Conservation (phyloP, 2,329 filamentous ascomycete genomes). For the Xylariaceae sp. region DNA sequence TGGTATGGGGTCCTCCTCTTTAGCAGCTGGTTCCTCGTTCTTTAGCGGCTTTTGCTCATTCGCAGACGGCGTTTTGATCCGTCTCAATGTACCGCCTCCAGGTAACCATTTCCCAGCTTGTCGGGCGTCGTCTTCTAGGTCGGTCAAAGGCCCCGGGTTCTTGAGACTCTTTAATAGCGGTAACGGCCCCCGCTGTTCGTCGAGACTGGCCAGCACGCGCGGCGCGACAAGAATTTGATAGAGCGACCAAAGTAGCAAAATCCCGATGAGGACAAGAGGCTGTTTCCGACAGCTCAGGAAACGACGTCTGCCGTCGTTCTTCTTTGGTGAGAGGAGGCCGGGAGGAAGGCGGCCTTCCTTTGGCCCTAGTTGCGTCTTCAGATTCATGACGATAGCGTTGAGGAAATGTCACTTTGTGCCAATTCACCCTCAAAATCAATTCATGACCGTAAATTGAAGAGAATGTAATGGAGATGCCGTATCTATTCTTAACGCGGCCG, state of each 20-base stretch:
- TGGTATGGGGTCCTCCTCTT: not conserved
- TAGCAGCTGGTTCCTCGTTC: not conserved
- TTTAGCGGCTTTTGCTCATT: not conserved
- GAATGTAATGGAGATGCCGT: too few species aligned
- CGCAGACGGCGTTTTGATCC: not conserved
- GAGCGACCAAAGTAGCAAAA: constrained; percentile 3
- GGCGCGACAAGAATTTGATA: constrained; percentile 6
- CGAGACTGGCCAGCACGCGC: not conserved
- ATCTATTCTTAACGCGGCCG: too few species aligned
- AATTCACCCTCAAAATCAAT: too few species aligned
- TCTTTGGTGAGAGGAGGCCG: constrained; percentile 8
- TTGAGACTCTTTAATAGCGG: too few species aligned
- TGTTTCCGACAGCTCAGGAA: constrained; percentile 3
- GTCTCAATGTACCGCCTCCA: not conserved
- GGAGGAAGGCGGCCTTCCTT: constrained; percentile 19
- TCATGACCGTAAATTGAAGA: too few species aligned
- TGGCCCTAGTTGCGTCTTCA: constrained; percentile 10
- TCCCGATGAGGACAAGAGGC: constrained; percentile 2
- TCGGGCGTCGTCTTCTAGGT: not conserved
- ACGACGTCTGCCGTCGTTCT: constrained; percentile 10
- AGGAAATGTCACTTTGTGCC: too few species aligned
- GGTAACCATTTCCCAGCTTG: too few species aligned
- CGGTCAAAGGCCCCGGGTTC: not conserved
- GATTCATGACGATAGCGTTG: not conserved
- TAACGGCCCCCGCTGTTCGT: not conserved